Base-by-base conservation (phyloP, 768 basidiomycete genomes). In the Phanerochaete carnosa region DNA sequence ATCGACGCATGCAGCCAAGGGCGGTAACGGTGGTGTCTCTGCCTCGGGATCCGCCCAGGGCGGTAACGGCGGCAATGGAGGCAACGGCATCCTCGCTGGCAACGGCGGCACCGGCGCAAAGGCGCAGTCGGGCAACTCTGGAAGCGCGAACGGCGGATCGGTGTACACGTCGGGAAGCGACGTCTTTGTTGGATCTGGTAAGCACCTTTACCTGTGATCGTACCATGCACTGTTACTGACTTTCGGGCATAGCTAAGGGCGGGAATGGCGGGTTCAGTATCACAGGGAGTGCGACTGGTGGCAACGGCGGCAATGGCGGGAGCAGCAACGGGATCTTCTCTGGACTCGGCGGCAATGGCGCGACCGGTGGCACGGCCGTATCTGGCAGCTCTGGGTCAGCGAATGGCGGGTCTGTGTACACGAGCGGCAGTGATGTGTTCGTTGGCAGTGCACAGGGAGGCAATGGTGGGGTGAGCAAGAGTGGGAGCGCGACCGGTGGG, bases 321-420 rank as follows among this genome's bases (percentile, higher is more conserved):
- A 7, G 6, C n/a, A n/a, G n/a, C n/a, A n/a, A n/a, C 33, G 33
- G 33, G 7, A 35, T 35, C 33, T 6, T 35, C 33, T 6, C 7
- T 13, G 33, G 33, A 13, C 6, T 7, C 33, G 33, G 33, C 33
- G 33, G 33, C 33, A 35, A 35, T 6, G 33, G 33, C 30, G 46
- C 15, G 23, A 45, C 8, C 32, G 57, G 47, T 32, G 57, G 45
- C 13, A 52, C 33, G 23, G 59, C 59, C 3, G 26, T 12, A 16
- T 55, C 59, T 3, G 59, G 59, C 3, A 55, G 32, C 59, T 54
- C 59, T 30, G 59, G 59, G 6, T 28, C n/a, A 29, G 59, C 53
- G 16, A 47, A 55, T 37, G 59, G 59, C 30, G 59, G 59, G n/a
- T 33, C 52, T 7, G 59, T 60, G 3, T n/a, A n/a, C 45, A 60